Base-by-base conservation (phyloP, 2,329 filamentous ascomycete species). In the Dactylellina sp. region DNA sequence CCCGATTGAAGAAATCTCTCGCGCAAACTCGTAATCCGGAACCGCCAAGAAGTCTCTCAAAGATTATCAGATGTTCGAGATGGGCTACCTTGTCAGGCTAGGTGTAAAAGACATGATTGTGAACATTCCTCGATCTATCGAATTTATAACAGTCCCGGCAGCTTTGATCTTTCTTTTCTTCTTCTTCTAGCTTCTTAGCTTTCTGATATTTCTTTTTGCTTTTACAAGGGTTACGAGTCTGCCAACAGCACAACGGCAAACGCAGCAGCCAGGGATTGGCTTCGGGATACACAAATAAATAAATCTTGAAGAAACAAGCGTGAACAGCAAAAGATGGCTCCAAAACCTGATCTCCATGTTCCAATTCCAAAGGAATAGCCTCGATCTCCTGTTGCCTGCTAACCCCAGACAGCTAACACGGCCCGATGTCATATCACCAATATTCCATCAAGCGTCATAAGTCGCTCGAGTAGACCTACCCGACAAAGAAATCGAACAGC, bases 401-500 rank as follows among this genome's bases (percentile, higher is more conserved):
- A 11, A 35, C 24, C 20, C 37, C 39, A 70, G 47, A 49, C 64
- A 70, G 56, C 37, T 16, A 56, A 40, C n/a, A 44, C 28, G 25
- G 61, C 32, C n/a, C 50, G 47, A 70, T 61, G 40, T 70, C 63
- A 70, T 56, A 39, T 70, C 55, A 61, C 18, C 28, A 40, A 35
- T 59, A 39, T 25, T 39, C 16, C 25, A 35, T 39, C 42, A 24
- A 46, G 46, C 55, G 64, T 62, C 64, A 62, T 70, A 61, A 22
- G 11, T 59, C 28, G n/a, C 25, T 68, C 64, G 64, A 70, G 40
- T 70, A 39, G 64, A 70, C 56, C 20, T 70, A 56, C 64, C 49
- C n/a, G 28, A 60, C 37, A 18, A 3, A 39, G 52, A 25, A 35
- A 14, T 44, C 22, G 39, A 47, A 32, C 52, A 42, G 46, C n/a